These are phyloP conservation scores for Lasiosphaeria miniovina DNA, from an alignment of 495 filamentous ascomycete genomes.

Conservation along the genomic window DNA sequence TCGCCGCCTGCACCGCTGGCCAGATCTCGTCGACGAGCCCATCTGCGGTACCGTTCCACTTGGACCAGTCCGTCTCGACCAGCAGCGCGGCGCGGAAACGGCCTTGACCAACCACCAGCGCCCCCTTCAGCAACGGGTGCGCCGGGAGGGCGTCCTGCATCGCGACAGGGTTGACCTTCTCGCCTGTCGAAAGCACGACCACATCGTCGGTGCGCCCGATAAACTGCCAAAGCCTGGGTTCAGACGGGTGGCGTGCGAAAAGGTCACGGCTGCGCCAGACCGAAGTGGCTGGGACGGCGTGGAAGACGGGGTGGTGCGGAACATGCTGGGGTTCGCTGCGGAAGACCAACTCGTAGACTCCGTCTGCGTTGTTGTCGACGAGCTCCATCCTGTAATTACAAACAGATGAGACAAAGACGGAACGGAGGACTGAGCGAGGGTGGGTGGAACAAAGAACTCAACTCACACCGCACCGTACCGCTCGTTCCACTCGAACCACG, in stretches of 20 bases:
- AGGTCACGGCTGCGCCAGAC: conserved; percentile 53
- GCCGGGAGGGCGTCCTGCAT: conserved; percentile 41
- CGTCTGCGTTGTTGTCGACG: conserved; percentile 12
- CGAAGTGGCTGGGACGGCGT: conserved; percentile 41
- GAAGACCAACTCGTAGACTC: conserved; percentile 17
- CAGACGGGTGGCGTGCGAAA: conserved; percentile 42
- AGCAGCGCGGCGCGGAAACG: conserved; percentile 46
- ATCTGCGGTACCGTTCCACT: neutral
- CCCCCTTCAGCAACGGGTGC: conserved; percentile 38
- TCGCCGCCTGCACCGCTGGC: conserved; percentile 22
- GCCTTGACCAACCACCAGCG: conserved; percentile 43
- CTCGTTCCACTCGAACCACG: neutral
- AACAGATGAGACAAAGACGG: conserved; percentile 16
- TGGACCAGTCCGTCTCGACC: conserved; percentile 36
- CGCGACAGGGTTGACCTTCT: conserved; percentile 53
- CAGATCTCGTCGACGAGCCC: conserved; percentile 20
- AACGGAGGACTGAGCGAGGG: neutral
- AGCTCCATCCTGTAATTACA: conserved; percentile 6
- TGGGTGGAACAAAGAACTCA: too few species aligned
- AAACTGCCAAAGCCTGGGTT: conserved; percentile 44
- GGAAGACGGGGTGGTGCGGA: conserved; percentile 29
- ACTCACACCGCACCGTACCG: neutral
- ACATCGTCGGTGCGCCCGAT: conserved; percentile 51
- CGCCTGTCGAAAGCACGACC: conserved; percentile 54
- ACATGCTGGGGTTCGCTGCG: conserved; percentile 9